Base-by-base conservation (phyloP, 768 basidiomycete species). In the Podaxis mareebaensis region DNA sequence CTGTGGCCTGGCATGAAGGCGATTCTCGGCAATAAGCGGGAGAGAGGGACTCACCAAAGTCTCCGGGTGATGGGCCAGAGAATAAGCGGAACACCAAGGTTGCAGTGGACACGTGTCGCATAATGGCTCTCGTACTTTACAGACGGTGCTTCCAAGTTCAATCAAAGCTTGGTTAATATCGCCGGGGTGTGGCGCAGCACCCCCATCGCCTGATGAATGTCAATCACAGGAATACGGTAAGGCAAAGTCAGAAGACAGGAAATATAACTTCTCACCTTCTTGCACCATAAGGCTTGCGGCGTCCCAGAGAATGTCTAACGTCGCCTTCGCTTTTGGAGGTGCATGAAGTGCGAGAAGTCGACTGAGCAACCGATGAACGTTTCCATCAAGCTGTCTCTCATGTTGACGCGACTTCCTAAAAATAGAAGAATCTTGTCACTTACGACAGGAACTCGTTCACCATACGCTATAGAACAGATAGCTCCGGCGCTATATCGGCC, bases 151-250 rank as follows among this genome's bases (percentile, higher is more conserved):
- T 54, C 96, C 96, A 6, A 98, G 85, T 72, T 99, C 96, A 73
- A 98, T 98, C 56, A 99, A 80, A 13, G 92, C 95, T 76, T 97
- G 91, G 70, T 96, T 96, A 66, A 95, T 81, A 72, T 96, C 92
- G 17, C 95, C 93, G 0, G 94, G 85, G 65, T 82, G 15, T 11
- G 38, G 22, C 46, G 57, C 10, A 26, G 46, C 53, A 30, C 38
- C 11, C 28, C 40, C 52, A 24, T 30, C 60, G 22, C 33, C 57
- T 60, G 28, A 30, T 65, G 54, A 52, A n/a, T 13, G 13, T 4
- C 3, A 64, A 51, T 53, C 53, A 17, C n/a, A 22, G 40, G 58
- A 53, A 33, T 24, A 1, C 17, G 17, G 28, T 51, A 39, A 38
- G 53, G 30, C 24, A 46, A 39, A 39, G 13, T 13, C 17, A 12